These are phyloP conservation scores for Dendrothele bispora DNA, from an alignment of 768 basidiomycete species.

Conservation along the genomic window DNA sequence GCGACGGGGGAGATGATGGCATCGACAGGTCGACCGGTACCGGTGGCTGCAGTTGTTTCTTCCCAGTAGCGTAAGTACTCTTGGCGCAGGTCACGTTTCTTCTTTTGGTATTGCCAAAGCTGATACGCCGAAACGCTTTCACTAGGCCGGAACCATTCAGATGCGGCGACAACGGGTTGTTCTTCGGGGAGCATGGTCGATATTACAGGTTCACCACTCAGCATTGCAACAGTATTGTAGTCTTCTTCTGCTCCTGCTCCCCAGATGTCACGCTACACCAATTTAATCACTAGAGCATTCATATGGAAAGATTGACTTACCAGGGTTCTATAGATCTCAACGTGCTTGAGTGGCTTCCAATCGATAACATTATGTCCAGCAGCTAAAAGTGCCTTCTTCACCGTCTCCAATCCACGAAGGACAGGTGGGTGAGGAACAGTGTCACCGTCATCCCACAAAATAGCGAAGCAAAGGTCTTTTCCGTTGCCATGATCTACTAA, in stretches of 20 bases:
- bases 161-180: conserved; percentile 17
- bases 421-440: conserved; percentile 66
- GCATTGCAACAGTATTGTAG: conserved; percentile 31
- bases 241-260: conserved; percentile 50
- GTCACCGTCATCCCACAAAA: conserved; percentile 69
- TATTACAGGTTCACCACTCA: conserved; percentile 58
- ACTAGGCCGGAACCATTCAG: conserved; percentile 23
- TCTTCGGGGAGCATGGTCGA: conserved; percentile 41
- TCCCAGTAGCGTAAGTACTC: conserved; percentile 67
- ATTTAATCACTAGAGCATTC: too few relatives aligned
- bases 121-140: conserved; percentile 49
- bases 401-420: conserved; percentile 53
- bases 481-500: conserved; percentile 59
- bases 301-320: conserved; percentile 23
- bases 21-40: conserved; percentile 74
- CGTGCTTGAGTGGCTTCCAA: conserved; percentile 61
- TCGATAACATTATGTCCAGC: conserved; percentile 72
- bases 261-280: conserved; percentile 40
- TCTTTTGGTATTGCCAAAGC: conserved; percentile 67
- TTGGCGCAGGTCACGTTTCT: conserved; percentile 47
- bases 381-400: conserved; percentile 53
- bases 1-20: conserved; percentile 70
- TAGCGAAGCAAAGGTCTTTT: conserved; percentile 52
- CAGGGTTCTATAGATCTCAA: conserved; percentile 41
- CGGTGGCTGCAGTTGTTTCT: conserved; percentile 46